A percentile compares a stretch with the other conserved stretches of the same genome.
These are phyloP conservation scores for Beauveria bassiana DNA, from an alignment of 2,329 filamentous ascomycete species.

Conservation along the genomic window DNA sequence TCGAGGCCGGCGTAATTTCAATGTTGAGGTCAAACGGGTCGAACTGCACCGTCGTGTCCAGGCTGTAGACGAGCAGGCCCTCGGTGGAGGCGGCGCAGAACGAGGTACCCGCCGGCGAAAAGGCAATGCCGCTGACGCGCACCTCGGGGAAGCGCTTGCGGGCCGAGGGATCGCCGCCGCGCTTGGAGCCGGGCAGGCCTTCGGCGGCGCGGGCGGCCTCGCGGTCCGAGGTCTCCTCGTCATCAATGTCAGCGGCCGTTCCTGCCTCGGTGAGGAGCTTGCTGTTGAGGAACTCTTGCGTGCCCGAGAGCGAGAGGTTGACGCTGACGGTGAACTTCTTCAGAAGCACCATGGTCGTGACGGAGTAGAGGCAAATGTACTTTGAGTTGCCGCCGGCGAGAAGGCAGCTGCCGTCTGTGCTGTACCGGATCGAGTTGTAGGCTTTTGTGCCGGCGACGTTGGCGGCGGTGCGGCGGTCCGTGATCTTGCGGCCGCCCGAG, in stretches of 20 bases:
- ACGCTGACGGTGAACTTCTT: constrained; percentile 95
- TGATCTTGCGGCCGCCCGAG: constrained; percentile 81
- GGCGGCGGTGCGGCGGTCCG: constrained; percentile 83
- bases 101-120: constrained; percentile 78
- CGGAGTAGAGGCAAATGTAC: constrained; percentile 96
- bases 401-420: constrained; percentile 83
- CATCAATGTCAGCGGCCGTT: constrained; percentile 75
- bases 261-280: constrained; percentile 86
- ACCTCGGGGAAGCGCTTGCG: constrained; percentile 74
- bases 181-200: constrained; percentile 75
- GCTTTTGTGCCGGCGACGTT: constrained; percentile 86
- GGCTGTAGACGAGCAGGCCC: constrained; percentile 84
- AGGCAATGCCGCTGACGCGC: constrained; percentile 74
- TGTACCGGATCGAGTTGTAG: constrained; percentile 83
- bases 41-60: constrained; percentile 78
- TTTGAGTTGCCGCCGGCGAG: constrained; percentile 94
- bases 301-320: constrained; percentile 92
- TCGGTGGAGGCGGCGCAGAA: constrained; percentile 96
- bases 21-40: constrained; percentile 96
- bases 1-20: constrained; percentile 82
- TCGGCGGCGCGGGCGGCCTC: constrained; percentile 72
- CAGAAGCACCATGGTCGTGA: constrained; percentile 79
- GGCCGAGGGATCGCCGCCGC: constrained; percentile 72
- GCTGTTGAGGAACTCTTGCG: constrained; percentile 95
- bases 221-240: constrained; percentile 78